Evolutionary conservation across 2,329 filamentous ascomycete genomes (phyloP).

Genomic region (Pyrenochaeta sp.): DNA sequence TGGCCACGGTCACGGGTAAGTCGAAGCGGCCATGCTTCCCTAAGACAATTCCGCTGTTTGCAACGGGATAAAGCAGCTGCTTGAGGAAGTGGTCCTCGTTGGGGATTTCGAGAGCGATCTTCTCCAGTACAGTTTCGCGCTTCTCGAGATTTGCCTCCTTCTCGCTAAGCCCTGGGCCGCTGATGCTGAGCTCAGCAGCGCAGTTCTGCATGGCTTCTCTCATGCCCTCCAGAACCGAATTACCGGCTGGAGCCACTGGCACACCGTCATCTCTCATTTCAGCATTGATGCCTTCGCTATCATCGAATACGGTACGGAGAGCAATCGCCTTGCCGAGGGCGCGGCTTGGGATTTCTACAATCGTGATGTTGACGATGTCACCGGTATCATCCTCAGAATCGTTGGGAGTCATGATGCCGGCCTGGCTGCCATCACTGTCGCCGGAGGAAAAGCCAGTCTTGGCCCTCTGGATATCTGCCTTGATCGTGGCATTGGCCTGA

Average conservation of each 20-base stretch:
- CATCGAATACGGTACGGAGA: constrained; percentile 91
- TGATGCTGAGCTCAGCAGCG: constrained; percentile 80
- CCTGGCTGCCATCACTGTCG: constrained; percentile 63
- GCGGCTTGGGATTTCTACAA: constrained; percentile 85
- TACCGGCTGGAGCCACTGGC: constrained; percentile 74
- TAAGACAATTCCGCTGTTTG: constrained; percentile 80
- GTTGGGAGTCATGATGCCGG: constrained; percentile 68
- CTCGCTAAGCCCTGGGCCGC: constrained; percentile 72
- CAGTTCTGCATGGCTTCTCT: constrained; percentile 79
- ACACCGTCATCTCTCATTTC: constrained; percentile 98
- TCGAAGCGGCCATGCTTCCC: constrained; percentile 83
- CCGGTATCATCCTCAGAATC: constrained; percentile 74
- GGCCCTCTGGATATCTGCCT: constrained; percentile 73
- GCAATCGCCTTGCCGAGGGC: constrained; percentile 86
- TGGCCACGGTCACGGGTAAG: constrained; percentile 75
- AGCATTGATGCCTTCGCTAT: constrained; percentile 88
- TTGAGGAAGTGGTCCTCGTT: constrained; percentile 84
- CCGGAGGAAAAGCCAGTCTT: constrained; percentile 72
- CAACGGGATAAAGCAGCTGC: constrained; percentile 79
- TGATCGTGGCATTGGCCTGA: constrained; percentile 87
- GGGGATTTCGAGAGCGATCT: constrained; percentile 82
- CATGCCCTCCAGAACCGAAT: constrained; percentile 88
- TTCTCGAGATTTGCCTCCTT: constrained; percentile 82
- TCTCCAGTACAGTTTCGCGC: constrained; percentile 84
- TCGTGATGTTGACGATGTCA: constrained; percentile 87